Evolutionary conservation across 495 filamentous ascomycete species (phyloP).

Genomic region (Friedmanniomyces simplex): DNA sequence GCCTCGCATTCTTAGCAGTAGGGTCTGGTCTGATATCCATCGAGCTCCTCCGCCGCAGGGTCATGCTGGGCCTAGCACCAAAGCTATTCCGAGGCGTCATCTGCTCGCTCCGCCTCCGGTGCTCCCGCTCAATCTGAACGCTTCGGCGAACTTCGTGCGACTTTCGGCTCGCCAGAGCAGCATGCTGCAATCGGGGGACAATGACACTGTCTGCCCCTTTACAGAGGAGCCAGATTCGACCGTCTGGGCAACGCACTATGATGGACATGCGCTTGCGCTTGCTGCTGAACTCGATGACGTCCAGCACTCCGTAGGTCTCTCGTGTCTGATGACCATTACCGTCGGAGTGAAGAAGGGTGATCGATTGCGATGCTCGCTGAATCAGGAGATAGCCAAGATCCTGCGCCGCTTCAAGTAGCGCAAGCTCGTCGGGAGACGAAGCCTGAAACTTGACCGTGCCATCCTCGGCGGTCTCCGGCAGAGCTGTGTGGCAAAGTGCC

Average conservation of each 20-base stretch:
- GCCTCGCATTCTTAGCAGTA: constrained; percentile 44
- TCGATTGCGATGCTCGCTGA: constrained; percentile 52
- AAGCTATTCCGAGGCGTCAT: constrained; percentile 47
- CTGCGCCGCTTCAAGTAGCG: constrained; percentile 73
- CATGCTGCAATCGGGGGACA: constrained; percentile 60
- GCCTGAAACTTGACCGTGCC: constrained; percentile 65
- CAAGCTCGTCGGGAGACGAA: constrained; percentile 87
- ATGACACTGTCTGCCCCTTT: constrained; percentile 85
- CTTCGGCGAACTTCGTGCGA: constrained; percentile 71
- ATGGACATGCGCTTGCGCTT: constrained; percentile 89
- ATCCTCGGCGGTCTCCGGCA: constrained; percentile 59
- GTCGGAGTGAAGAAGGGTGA: constrained; percentile 49
- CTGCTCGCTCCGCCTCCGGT: constrained; percentile 62
- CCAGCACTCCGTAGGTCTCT: constrained; percentile 68
- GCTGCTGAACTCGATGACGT: constrained; percentile 89
- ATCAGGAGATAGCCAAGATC: constrained; percentile 76
- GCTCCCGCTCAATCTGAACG: constrained; percentile 66
- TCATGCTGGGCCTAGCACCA: constrained; percentile 49
- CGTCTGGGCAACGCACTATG: constrained; percentile 73
- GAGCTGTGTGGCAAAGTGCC: constrained; percentile 82
- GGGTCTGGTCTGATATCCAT: constrained; percentile 31
- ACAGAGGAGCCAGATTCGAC: constrained; percentile 72
- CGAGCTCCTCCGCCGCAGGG: constrained; percentile 36
- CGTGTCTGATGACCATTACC: constrained; percentile 38
- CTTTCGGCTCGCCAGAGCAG: constrained; percentile 65